Percentiles rank a stretch among this genome's conserved stretches.
These are phyloP conservation scores for Erythrobasidium yunnanense DNA, from an alignment of 768 basidiomycete species.

Conservation along the genomic window DNA sequence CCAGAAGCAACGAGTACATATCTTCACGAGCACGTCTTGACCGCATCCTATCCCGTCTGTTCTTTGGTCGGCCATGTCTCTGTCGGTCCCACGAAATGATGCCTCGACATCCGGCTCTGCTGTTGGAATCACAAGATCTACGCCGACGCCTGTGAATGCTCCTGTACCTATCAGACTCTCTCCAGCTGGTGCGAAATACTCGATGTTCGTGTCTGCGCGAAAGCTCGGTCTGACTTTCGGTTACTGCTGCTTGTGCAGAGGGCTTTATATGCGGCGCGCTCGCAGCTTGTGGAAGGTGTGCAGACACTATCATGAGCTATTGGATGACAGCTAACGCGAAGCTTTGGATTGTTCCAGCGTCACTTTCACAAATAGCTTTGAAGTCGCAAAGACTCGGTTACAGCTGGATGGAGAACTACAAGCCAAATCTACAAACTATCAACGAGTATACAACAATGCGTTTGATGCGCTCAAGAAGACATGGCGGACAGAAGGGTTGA, in stretches of 20 bases:
- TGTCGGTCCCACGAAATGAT: no score
- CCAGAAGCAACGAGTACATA: no score
- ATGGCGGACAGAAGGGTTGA: constrained; percentile 36
- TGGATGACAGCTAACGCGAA: not conserved
- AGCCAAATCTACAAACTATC: not conserved
- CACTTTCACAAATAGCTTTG: constrained; percentile 32
- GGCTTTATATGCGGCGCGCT: constrained; percentile 80
- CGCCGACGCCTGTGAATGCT: not conserved
- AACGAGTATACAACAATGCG: constrained; percentile 78
- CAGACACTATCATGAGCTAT: not conserved
- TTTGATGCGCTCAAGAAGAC: constrained; percentile 57
- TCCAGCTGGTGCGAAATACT: no score
- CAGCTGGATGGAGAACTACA: constrained; percentile 93
- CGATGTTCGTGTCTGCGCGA: no score
- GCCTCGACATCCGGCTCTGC: not conserved
- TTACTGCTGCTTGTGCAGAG: constrained; percentile 44
- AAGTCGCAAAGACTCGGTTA: constrained; percentile 82
- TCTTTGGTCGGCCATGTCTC: no score
- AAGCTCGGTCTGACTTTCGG: no score
- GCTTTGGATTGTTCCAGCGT: not conserved
- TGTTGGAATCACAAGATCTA: not conserved
- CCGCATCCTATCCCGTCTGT: no score
- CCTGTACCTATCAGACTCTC: not conserved
- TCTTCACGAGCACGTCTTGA: no score
- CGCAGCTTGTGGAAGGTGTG: constrained; percentile 68